Conservation (phyloP, 192 early-diverging fungal species). For the Linnemannia schmuckeri region DNA sequence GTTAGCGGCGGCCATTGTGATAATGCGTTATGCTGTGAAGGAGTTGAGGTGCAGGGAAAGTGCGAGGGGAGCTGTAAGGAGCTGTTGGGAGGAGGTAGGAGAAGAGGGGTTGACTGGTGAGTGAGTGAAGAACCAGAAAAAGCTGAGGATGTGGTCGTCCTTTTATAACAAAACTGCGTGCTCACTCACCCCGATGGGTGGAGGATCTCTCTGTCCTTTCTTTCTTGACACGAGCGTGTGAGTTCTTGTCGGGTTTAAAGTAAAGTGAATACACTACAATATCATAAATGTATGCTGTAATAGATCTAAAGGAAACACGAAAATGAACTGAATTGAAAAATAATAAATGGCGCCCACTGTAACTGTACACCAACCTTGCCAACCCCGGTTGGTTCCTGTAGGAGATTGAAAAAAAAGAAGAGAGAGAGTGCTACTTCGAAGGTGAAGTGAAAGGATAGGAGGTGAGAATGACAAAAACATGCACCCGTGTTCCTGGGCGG, state of each 20-base stretch:
- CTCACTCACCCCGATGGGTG: background rate
- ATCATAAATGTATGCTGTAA: background rate
- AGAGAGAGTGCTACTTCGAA: background rate
- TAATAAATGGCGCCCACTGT: background rate
- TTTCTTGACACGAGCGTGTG: background rate
- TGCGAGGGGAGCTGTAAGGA: background rate
- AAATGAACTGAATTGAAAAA: background rate
- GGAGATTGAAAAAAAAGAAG: background rate
- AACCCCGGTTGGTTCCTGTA: slow-evolving; percentile 2
- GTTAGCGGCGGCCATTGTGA: slow-evolving; percentile 24
- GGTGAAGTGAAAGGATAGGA: background rate
- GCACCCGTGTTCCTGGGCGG: background rate
- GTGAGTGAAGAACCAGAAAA: slow-evolving; percentile 5
- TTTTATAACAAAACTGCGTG: slow-evolving; percentile 20
- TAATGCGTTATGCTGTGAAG: background rate
- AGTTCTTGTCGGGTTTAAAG: background rate
- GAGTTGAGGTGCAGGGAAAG: background rate
- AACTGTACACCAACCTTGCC: background rate
- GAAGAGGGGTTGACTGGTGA: background rate
- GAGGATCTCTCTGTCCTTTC: background rate
- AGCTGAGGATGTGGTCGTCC: background rate
- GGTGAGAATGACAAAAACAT: slow-evolving; percentile 5
- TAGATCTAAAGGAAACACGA: background rate
- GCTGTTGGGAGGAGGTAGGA: background rate
- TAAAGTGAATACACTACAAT: background rate